Conservation (phyloP, 2,329 filamentous ascomycete species). For the Monosporascus sp. region DNA sequence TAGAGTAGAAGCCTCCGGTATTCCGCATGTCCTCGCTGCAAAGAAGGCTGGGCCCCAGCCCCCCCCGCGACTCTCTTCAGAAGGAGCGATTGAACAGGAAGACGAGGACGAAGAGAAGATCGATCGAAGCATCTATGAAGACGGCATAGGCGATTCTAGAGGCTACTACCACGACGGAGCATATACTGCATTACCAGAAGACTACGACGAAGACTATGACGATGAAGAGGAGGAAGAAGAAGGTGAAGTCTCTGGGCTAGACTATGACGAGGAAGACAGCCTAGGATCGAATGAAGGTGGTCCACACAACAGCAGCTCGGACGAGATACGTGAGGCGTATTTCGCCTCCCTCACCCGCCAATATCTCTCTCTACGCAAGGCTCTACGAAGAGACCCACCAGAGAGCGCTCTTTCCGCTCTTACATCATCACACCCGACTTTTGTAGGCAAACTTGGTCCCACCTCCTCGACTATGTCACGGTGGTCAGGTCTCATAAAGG, state of each 20-base stretch:
- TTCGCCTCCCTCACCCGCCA: conserved; percentile 60
- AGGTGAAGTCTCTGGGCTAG: conserved; percentile 12
- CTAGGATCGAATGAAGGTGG: conserved; percentile 17
- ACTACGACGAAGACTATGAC: conserved; percentile 19
- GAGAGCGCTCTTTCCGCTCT: conserved; percentile 48
- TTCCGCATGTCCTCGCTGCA: conserved; percentile 68
- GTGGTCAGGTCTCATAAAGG: conserved; percentile 50
- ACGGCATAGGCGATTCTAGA: conserved; percentile 46
- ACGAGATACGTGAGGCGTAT: conserved; percentile 58
- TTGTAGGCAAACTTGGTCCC: conserved; percentile 50
- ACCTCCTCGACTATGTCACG: conserved; percentile 42
- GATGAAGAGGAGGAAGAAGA: conserved; percentile 21
- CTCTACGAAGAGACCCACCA: conserved; percentile 54
- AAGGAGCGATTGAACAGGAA: conserved; percentile 25
- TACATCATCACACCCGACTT: conserved; percentile 46
- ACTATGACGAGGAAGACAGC: conserved; percentile 27
- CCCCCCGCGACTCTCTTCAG: conserved; percentile 25
- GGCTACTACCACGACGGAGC: conserved; percentile 76
- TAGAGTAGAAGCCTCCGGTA: conserved; percentile 69
- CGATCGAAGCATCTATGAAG: conserved; percentile 43
- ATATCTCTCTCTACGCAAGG: conserved; percentile 60
- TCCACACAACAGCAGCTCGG: conserved; percentile 25
- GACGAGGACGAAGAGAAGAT: conserved; percentile 24
- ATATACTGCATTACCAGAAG: conserved; percentile 60
- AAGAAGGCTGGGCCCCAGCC: conserved; percentile 50